A percentile compares a stretch with the other conserved stretches of the same genome.
These are phyloP conservation scores for Neophaeococcomyces mojaviensis DNA, from an alignment of 2,329 filamentous ascomycete genomes.

Conservation along the genomic window DNA sequence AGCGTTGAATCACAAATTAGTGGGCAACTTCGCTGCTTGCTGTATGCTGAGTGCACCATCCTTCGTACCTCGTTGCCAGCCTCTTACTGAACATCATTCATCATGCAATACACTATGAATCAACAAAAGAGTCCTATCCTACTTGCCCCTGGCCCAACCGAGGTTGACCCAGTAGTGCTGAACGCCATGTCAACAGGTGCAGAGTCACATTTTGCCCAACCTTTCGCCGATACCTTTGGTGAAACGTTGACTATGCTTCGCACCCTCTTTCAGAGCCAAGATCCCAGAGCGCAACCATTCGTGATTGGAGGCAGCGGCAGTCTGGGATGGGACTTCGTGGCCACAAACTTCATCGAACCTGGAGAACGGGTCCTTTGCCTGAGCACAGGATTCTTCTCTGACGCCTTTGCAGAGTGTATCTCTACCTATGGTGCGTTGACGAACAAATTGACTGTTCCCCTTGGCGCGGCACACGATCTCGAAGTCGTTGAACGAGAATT, in stretches of 20 bases:
- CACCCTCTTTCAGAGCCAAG: slow-evolving; percentile 85
- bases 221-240: slow-evolving; percentile 82
- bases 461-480: slow-evolving; percentile 78
- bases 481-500: slow-evolving; percentile 81
- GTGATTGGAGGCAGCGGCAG: slow-evolving; percentile 91
- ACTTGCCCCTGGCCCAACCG: slow-evolving; percentile 76
- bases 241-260: slow-evolving; percentile 81
- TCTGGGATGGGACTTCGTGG: slow-evolving; percentile 90
- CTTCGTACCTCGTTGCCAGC: too few relatives aligned
- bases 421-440: slow-evolving; percentile 82
- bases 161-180: slow-evolving; percentile 11
- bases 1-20: too few relatives aligned
- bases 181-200: slow-evolving; percentile 11
- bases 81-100: too few relatives aligned
- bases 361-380: slow-evolving; percentile 87
- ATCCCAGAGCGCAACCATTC: slow-evolving; percentile 77
- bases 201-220: slow-evolving; percentile 84
- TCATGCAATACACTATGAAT: too few relatives aligned
- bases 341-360: slow-evolving; percentile 79
- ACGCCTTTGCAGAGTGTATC: slow-evolving; percentile 87
- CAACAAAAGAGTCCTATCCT: slow-evolving; percentile 64
- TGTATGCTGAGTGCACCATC: too few relatives aligned
- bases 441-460: slow-evolving; percentile 78
- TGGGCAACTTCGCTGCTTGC: too few relatives aligned
- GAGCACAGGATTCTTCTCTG: slow-evolving; percentile 96